Evolutionary conservation across 805 yeast genomes (phyloP), one percentile per base, ranked within the genome.

Genomic region (Cyberlindnera meyerae): DNA sequence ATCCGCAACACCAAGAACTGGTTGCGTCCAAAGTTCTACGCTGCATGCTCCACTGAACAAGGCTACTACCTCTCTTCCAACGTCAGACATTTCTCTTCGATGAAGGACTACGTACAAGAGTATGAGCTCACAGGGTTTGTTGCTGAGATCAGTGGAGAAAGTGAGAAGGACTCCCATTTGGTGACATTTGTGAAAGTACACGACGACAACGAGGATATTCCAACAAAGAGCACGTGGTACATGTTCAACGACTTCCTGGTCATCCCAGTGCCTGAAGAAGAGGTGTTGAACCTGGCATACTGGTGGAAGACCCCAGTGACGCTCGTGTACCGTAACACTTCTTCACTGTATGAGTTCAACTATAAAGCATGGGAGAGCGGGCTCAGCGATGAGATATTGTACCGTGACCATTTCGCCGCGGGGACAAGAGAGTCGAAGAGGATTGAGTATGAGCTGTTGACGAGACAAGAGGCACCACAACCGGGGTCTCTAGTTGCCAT

Each of bases 171-270:
- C 36, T 72, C 72, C 28, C 80, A 78, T 48, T 56, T 81, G 34
- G 82, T 84, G 0, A 71, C 88, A 0, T 73, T 72, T 47, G 68
- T 73, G 2, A 70, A 70, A 43, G 61, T 76, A n/a, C n/a, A n/a
- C n/a, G n/a, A n/a, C 4, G 63, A 60, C 12, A 69, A 69, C 31
- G 44, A 48, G 5, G 25, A 47, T 8, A 44, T 51, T 8, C 52
- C 54, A 3, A 39, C 32, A 4, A 61, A 58, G 34, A 57, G 57
- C 21, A n/a, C n/a, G n/a, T 93, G 98, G 98, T 77, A 71, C 52
- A 58, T 93, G 54, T 87, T 93, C 58, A 93, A 93, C 55, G 97
- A 93, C 58, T 93, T 90, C 60, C 63, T 93, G 45, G 97, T 89
- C 12, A 73, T 77, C 49, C 79, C 77, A 17, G 69, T 93, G 1